Evolutionary conservation across 2,329 filamentous ascomycete species (phyloP), one percentile per base, ranked within the genome.

Genomic region (Venturiaceae sp.): DNA sequence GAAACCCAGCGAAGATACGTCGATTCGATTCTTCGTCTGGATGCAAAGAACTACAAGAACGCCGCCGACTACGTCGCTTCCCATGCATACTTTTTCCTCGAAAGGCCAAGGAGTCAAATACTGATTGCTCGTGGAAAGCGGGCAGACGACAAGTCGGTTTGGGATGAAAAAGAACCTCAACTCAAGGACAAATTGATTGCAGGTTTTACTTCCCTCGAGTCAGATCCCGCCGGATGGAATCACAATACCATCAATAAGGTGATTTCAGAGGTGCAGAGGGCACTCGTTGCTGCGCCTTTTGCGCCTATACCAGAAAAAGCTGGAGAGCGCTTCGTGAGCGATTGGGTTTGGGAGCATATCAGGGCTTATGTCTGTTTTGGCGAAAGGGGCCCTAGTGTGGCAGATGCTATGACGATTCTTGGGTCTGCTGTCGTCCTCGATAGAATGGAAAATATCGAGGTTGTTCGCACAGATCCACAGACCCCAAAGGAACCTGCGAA

Each of bases 31-130:
- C 70, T 87, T 21, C 68, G 71, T 11, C 74, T 75, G 23, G 82
- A 84, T 63, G 75, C 77, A 8, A 79, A 80, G 61, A 83, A 80
- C 59, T 87, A 82, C 67, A 78, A 75, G 19, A 82, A 75, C 16
- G 75, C 83, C 0, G 61, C 70, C 3, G 74, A 81, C 21, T 88
- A 85, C 67, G 70, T 82, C 7, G 66, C 76, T 33, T 76, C 80
- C 34, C 82, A 84, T 66, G 67, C 71, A 30, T 81, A 82, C 65
- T 82, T 88, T 70, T 86, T 87, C 14, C 53, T 59, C 19, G 32
- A 41, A 11, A 21, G 16, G 14, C 39, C 52, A 34, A 37, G 5
- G 26, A 32, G 44, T 16, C 9, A 32, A 56, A 21, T 16, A 41
- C 4, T 28, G 3, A 16, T 19, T 34, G 28, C 19, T 19, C 2